A percentile compares a stretch with the other conserved stretches of the same genome.
Evolutionary conservation across 163 green algal genomes (phyloP).

Genomic region (Chlamydomonas reinhardtii): DNA sequence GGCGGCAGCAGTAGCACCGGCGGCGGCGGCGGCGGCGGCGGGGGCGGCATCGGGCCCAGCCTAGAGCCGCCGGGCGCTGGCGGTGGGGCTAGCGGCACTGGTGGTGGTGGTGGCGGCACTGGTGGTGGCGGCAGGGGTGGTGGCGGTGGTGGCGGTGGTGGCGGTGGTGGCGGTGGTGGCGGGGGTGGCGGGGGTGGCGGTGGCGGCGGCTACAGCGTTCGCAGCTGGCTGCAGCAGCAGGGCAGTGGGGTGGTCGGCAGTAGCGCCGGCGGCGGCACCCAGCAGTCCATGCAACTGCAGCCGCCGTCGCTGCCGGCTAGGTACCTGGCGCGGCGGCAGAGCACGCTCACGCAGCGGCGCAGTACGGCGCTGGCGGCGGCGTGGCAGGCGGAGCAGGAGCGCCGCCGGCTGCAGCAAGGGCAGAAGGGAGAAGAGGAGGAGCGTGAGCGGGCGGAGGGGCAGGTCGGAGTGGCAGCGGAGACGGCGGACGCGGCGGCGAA

Average conservation of each 20-base stretch:
- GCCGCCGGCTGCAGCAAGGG: neutral
- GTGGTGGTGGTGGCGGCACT: neutral
- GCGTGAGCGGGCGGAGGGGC: neutral
- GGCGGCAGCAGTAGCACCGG: neutral
- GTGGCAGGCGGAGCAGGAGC: conserved; percentile 13
- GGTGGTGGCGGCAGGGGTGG: neutral
- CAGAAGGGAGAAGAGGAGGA: neutral
- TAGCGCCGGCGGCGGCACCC: neutral
- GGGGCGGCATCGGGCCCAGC: neutral
- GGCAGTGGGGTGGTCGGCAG: neutral
- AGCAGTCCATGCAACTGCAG: no score
- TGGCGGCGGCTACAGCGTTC: neutral
- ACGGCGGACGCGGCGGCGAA: neutral
- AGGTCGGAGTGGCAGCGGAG: no score
- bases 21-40: neutral
- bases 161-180: neutral
- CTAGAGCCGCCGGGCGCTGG: neutral
- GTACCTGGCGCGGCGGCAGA: neutral
- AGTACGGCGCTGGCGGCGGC: conserved; percentile 28
- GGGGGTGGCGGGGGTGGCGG: neutral
- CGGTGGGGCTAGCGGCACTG: neutral
- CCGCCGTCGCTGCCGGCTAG: neutral
- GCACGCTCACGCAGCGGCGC: conserved; percentile 33
- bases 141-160: neutral
- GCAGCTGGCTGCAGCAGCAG: neutral